Percentiles rank a stretch among this genome's conserved stretches.
These are phyloP conservation scores for Epithemia pelagica DNA, from an alignment of 108 stramenopile species.

Conservation along the genomic window DNA sequence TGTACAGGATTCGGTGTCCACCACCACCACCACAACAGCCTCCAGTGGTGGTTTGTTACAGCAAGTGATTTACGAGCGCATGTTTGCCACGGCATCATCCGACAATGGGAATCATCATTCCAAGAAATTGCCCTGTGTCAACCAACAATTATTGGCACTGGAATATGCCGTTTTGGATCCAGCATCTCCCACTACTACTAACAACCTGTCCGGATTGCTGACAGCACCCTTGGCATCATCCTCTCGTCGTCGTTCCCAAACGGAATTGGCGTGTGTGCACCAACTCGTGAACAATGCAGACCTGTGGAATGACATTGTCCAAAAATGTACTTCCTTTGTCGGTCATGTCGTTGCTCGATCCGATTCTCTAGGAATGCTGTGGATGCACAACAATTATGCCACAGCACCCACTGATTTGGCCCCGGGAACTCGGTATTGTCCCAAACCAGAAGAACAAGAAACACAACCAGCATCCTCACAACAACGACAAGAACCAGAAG, in stretches of 20 bases:
- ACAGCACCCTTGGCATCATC: too few species aligned
- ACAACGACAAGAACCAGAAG: too few species aligned
- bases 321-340: background rate
- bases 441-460: background rate
- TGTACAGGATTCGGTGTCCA: background rate
- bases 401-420: background rate
- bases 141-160: background rate
- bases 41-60: background rate
- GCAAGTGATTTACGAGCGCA: background rate
- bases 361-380: background rate
- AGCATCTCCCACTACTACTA: too few species aligned
- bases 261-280: background rate
- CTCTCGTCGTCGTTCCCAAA: too few species aligned
- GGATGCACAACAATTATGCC: background rate
- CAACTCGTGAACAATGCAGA: background rate
- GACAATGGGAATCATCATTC: too few species aligned
- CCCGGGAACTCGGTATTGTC: background rate
- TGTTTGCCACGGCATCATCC: background rate
- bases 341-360: background rate
- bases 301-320: background rate
- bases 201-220: too few species aligned
- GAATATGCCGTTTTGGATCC: background rate
- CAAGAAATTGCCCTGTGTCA: background rate
- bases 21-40: background rate
- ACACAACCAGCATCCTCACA: too few species aligned